Percentiles rank a stretch among this genome's conserved stretches.
Evolutionary conservation across 148 eudicot genomes (phyloP).

Genomic region (Rhododendron molle): DNA sequence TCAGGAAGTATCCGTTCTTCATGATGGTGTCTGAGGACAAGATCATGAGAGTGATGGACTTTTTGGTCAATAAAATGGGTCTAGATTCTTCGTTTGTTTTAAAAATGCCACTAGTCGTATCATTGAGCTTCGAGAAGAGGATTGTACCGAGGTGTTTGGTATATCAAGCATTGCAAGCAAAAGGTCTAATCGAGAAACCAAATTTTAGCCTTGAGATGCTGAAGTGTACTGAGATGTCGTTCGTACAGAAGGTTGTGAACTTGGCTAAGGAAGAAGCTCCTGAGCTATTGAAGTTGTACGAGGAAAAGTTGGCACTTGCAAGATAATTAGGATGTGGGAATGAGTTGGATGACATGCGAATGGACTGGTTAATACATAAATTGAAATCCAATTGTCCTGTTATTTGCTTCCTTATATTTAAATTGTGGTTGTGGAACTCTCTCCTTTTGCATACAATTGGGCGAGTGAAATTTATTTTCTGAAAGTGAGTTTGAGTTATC

Average conservation of each 20-base stretch:
- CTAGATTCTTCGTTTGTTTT: not conserved
- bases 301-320: not conserved
- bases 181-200: not conserved
- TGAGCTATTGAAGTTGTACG: not conserved
- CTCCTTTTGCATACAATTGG: no score
- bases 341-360: no score
- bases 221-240: not conserved
- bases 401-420: no score
- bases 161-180: not conserved
- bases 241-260: not conserved
- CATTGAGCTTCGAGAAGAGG: not conserved
- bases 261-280: not conserved
- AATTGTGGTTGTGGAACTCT: no score
- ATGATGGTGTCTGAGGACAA: conserved; percentile 1
- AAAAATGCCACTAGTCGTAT: not conserved
- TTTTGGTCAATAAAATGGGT: not conserved
- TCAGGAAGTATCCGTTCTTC: conserved; percentile 17
- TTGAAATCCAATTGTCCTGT: no score
- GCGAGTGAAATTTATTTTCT: not conserved
- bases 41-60: not conserved
- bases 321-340: not conserved
- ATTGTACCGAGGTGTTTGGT: not conserved
- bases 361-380: no score
- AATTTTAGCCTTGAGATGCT: not conserved
- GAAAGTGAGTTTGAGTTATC: no score